Evolutionary conservation across 2,329 filamentous ascomycete genomes (phyloP).

Genomic region (Nemania sp.): DNA sequence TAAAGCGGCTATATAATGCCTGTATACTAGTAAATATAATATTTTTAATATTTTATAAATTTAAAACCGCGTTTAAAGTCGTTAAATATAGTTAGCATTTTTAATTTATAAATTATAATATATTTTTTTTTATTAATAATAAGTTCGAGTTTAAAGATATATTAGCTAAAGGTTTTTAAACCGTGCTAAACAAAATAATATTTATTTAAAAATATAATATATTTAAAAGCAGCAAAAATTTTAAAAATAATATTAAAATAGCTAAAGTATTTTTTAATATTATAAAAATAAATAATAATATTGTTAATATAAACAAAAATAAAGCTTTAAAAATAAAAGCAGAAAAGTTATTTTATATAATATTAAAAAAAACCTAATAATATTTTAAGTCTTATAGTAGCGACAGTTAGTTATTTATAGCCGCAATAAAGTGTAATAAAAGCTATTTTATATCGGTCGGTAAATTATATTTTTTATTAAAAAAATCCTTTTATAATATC

Average conservation of each 20-base stretch:
- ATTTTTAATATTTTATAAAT: background rate
- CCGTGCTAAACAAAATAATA: background rate
- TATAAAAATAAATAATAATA: background rate
- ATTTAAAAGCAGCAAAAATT: background rate
- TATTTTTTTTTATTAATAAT: background rate
- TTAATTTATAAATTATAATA: background rate
- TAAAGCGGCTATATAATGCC: background rate
- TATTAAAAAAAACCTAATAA: background rate
- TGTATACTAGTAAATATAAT: background rate
- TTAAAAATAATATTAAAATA: background rate
- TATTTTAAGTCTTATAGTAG: background rate
- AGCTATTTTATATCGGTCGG: background rate
- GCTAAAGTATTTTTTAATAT: background rate
- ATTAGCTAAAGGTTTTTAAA: background rate
- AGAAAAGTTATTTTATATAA: background rate
- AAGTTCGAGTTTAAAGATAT: background rate
- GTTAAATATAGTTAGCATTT: background rate
- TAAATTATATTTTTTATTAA: background rate
- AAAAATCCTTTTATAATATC: background rate
- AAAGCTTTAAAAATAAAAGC: no score
- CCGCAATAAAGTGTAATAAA: background rate
- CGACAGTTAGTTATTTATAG: background rate
- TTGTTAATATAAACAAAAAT: background rate
- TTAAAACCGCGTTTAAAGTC: background rate
- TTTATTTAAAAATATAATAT: background rate